Percentiles rank a stretch among this genome's conserved stretches.
These are phyloP conservation scores for Castanea sativa DNA, from an alignment of 306 rosid genomes.

Conservation along the genomic window DNA sequence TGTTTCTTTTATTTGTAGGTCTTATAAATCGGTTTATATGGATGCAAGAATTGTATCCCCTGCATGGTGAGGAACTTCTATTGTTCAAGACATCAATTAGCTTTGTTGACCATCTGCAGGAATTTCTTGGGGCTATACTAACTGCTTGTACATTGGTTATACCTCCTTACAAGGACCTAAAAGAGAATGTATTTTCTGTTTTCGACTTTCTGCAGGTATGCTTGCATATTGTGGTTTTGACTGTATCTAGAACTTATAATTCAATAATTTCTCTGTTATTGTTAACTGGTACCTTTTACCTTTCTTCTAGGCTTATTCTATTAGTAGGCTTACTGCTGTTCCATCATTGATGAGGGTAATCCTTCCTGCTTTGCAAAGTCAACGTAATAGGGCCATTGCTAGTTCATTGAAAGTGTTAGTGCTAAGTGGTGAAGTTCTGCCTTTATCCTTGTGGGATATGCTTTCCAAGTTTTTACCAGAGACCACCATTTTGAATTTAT, in stretches of 20 bases:
- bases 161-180: slow-evolving; percentile 67
- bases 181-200: slow-evolving; percentile 50
- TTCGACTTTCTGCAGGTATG: slow-evolving; percentile 69
- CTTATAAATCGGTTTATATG: slow-evolving; percentile 75
- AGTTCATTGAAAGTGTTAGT: slow-evolving; percentile 67
- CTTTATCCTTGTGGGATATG: slow-evolving; percentile 59
- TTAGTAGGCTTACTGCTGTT: slow-evolving; percentile 68
- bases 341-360: slow-evolving; percentile 80
- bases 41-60: slow-evolving; percentile 84
- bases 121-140: slow-evolving; percentile 75
- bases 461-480: slow-evolving; percentile 62
- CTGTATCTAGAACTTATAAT: not conserved
- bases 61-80: slow-evolving; percentile 51
- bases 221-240: not conserved
- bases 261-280: slow-evolving; percentile 4
- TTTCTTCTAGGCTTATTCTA: slow-evolving; percentile 64
- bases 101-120: slow-evolving; percentile 92
- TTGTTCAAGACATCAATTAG: slow-evolving; percentile 83
- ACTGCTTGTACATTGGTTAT: slow-evolving; percentile 65
- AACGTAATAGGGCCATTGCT: slow-evolving; percentile 14
- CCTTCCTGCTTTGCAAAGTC: slow-evolving; percentile 62
- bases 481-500: slow-evolving; percentile 77
- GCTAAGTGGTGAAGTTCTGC: slow-evolving; percentile 79
- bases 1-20: slow-evolving; percentile 39
- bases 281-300: slow-evolving; percentile 16